Conservation (phyloP, 495 filamentous ascomycete genomes). For the Echria macrotheca region DNA sequence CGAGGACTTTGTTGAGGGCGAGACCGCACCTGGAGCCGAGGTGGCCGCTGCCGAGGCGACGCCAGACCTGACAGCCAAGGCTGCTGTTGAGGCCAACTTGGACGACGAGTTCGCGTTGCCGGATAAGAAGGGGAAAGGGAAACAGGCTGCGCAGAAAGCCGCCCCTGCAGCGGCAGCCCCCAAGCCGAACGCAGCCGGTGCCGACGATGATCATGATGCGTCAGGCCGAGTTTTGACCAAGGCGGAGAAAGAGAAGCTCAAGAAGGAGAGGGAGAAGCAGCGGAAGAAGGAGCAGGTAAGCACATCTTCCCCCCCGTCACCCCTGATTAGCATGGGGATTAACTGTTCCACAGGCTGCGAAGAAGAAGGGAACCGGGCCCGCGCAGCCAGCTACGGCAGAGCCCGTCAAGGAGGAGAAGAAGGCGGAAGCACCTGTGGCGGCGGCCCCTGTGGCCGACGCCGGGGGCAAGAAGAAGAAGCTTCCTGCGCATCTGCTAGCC, state of each 20-base stretch:
- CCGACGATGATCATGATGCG: slow-evolving; percentile 52
- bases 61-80: slow-evolving; percentile 60
- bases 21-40: slow-evolving; percentile 50
- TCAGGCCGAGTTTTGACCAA: slow-evolving; percentile 74
- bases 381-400: slow-evolving; percentile 49
- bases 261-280: slow-evolving; percentile 93
- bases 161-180: slow-evolving; percentile 44
- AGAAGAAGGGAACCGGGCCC: slow-evolving; percentile 57
- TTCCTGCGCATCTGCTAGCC: slow-evolving; percentile 72
- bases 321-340: too few relatives aligned
- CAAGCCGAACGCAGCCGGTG: slow-evolving; percentile 37
- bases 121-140: slow-evolving; percentile 88
- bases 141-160: slow-evolving; percentile 61
- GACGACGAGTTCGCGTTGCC: slow-evolving; percentile 85
- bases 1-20: slow-evolving; percentile 71
- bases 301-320: too few relatives aligned
- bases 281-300: slow-evolving; percentile 84
- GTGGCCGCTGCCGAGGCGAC: slow-evolving; percentile 39
- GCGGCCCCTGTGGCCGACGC: slow-evolving; percentile 42
- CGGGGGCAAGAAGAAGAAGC: slow-evolving; percentile 78
- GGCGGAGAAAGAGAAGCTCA: slow-evolving; percentile 93
- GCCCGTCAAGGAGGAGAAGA: slow-evolving; percentile 40
- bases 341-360: slow-evolving; percentile 61
- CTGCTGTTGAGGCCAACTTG: slow-evolving; percentile 75
- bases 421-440: slow-evolving; percentile 32